phyloP scores from a whole-genome alignment of 75 land plant genomes.

The Cunninghamia lanceolata region DNA sequence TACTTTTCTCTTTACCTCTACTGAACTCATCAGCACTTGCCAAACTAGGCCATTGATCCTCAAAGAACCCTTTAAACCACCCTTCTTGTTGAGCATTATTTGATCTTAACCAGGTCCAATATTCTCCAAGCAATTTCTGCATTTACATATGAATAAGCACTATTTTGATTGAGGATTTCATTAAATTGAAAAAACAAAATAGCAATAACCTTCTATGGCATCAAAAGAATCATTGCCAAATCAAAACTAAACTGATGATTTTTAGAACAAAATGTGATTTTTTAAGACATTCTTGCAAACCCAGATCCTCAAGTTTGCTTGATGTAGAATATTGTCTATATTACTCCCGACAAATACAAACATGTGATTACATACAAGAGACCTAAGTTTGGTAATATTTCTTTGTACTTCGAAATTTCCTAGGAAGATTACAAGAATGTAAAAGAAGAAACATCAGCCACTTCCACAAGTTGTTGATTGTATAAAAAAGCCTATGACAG shows the following conservation, averaged over 20 bases:
- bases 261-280: not conserved
- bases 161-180: constrained; percentile 3
- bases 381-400: not conserved
- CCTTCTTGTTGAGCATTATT: constrained; percentile 52
- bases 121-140: constrained; percentile 67
- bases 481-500: not conserved
- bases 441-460: not conserved
- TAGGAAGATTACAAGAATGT: not conserved
- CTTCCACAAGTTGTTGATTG: not conserved
- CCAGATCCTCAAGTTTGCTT: constrained; percentile 2
- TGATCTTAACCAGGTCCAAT: constrained; percentile 55
- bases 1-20: constrained; percentile 17
- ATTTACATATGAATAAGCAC: constrained; percentile 7
- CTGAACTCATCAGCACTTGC: constrained; percentile 9
- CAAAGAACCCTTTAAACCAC: constrained; percentile 48
- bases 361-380: not conserved
- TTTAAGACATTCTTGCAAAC: not conserved
- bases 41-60: constrained; percentile 51
- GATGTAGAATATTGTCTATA: not conserved
- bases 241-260: constrained; percentile 2
- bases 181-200: not conserved
- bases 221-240: constrained; percentile 1
- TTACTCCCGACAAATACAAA: not conserved
- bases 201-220: not conserved
- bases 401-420: not conserved